A percentile compares a stretch with the other conserved stretches of the same genome.
These are phyloP conservation scores for Syncephalastrum racemosum DNA, from an alignment of 371 early-diverging fungal genomes.

Conservation along the genomic window DNA sequence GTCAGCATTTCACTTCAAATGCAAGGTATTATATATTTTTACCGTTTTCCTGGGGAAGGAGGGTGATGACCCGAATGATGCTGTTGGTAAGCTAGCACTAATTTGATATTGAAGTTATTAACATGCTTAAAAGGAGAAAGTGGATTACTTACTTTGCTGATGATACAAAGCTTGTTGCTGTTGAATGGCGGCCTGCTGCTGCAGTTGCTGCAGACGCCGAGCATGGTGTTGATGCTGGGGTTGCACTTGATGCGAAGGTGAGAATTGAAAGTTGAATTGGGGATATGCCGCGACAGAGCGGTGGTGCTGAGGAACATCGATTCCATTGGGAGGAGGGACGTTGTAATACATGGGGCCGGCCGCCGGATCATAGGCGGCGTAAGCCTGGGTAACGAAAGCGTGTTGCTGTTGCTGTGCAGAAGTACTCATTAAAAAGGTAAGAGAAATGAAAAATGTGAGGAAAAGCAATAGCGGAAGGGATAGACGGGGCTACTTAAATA, in stretches of 20 bases:
- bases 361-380: slow-evolving; percentile 10
- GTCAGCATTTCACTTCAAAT: background rate
- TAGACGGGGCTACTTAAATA: too few species aligned
- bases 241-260: slow-evolving; percentile 10
- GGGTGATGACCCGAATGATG: slow-evolving; percentile 13
- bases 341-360: slow-evolving; percentile 12
- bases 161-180: slow-evolving; percentile 14
- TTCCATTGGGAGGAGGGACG: background rate
- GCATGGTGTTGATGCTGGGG: slow-evolving; percentile 16
- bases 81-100: slow-evolving; percentile 17
- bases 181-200: slow-evolving; percentile 9
- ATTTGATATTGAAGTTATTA: background rate
- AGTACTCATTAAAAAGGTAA: slow-evolving; percentile 9
- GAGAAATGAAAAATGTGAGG: slow-evolving; percentile 1
- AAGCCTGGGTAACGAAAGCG: slow-evolving; percentile 8
- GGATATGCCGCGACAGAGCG: slow-evolving; percentile 6
- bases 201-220: slow-evolving; percentile 11
- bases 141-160: slow-evolving; percentile 8
- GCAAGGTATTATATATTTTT: background rate
- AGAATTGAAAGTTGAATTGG: slow-evolving; percentile 11
- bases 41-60: slow-evolving; percentile 20
- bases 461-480: slow-evolving; percentile 3
- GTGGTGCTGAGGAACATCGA: slow-evolving; percentile 8
- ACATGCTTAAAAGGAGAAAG: background rate
- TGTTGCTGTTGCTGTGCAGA: slow-evolving; percentile 3